phyloP scores from a whole-genome alignment of 352 stramenopile species.

The Globisporangium acanthophoron region DNA sequence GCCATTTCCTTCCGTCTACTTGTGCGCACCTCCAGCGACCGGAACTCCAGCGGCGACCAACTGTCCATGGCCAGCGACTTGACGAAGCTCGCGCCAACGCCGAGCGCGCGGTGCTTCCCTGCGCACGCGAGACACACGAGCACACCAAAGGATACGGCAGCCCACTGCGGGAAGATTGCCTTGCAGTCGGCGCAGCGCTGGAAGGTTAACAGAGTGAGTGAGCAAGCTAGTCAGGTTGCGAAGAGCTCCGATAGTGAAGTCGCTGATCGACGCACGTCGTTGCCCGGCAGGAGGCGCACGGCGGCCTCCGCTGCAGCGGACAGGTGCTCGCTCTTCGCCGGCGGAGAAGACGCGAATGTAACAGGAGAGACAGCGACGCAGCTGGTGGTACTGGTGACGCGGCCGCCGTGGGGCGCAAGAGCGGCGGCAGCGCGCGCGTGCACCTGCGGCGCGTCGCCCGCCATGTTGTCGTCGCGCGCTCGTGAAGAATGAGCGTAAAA shows the following conservation, averaged over 20 bases:
- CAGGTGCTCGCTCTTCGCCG: conserved; percentile 22
- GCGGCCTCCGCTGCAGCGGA: conserved; percentile 42
- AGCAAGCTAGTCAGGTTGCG: neutral
- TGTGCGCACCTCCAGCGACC: conserved; percentile 37
- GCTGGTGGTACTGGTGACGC: neutral
- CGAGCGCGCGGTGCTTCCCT: conserved; percentile 73
- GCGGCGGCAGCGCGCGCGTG: too few relatives aligned
- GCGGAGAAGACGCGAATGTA: neutral
- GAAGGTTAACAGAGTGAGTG: neutral
- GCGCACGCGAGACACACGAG: conserved; percentile 74
- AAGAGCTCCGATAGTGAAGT: neutral
- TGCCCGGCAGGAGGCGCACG: conserved; percentile 63
- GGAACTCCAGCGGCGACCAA: conserved; percentile 50
- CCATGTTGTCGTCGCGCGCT: neutral
- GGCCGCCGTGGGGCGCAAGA: neutral
- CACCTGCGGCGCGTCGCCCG: neutral
- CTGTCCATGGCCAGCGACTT: conserved; percentile 80
- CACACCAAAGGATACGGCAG: conserved; percentile 78
- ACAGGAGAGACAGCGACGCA: neutral
- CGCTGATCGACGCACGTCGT: conserved; percentile 46
- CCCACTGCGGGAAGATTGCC: conserved; percentile 74
- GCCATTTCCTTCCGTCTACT: neutral
- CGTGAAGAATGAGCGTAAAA: neutral
- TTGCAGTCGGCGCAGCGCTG: conserved; percentile 83
- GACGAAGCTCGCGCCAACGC: conserved; percentile 77